Percentiles rank a stretch among this genome's conserved stretches.
Conservation (phyloP, 768 basidiomycete species). For the Daedaleopsis nitida region DNA sequence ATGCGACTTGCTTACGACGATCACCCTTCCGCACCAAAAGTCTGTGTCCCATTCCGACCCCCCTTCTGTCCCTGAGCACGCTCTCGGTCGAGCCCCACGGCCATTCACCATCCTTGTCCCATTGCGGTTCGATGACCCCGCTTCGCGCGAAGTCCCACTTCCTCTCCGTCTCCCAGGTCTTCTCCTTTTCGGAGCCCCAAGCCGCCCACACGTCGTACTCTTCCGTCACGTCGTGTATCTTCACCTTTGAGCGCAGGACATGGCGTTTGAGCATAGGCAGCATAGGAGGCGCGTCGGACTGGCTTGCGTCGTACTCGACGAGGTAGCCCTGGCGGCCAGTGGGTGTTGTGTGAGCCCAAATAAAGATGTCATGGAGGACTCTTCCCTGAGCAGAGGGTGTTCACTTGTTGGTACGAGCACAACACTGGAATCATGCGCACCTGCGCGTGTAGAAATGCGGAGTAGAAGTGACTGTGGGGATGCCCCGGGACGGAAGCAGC, state of each 20-base stretch:
- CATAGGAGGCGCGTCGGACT: conserved; percentile 62
- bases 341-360: conserved; percentile 60
- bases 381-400: conserved; percentile 54
- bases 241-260: conserved; percentile 87
- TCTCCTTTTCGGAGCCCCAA: conserved; percentile 60
- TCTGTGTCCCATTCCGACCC: conserved; percentile 77
- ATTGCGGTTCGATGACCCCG: conserved; percentile 77
- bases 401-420: not conserved
- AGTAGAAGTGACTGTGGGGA: conserved; percentile 24
- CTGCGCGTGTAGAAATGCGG: conserved; percentile 33
- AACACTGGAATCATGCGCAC: conserved; percentile 3
- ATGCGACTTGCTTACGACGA: conserved; percentile 58
- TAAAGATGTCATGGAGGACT: conserved; percentile 86
- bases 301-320: conserved; percentile 69
- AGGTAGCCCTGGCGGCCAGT: conserved; percentile 57
- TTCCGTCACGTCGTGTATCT: conserved; percentile 73
- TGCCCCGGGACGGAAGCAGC: conserved; percentile 25
- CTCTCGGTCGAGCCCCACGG: conserved; percentile 64
- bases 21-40: conserved; percentile 71
- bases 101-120: conserved; percentile 50
- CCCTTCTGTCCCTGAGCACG: conserved; percentile 63
- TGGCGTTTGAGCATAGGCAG: conserved; percentile 78
- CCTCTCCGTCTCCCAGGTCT: conserved; percentile 42
- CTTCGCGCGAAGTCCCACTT: conserved; percentile 64
- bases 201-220: conserved; percentile 82